A percentile compares a stretch with the other conserved stretches of the same genome.
These are phyloP conservation scores for Geranium incanum DNA, from an alignment of 441 rosid genomes.

Conservation along the genomic window DNA sequence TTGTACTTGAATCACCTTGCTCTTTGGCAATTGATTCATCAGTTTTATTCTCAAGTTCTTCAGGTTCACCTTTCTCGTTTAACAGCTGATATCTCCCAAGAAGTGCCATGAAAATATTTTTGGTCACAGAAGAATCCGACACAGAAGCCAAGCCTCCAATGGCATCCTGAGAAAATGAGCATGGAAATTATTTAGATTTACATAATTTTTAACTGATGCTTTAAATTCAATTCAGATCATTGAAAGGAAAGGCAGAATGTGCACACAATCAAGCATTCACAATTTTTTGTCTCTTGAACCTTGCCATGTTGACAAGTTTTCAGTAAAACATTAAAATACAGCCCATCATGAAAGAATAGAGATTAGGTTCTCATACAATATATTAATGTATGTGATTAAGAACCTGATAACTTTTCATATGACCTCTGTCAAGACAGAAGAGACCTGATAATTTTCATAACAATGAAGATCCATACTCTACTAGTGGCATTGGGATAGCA, in stretches of 20 bases:
- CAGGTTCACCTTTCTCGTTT: conserved; percentile 40
- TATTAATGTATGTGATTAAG: background rate
- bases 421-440: background rate
- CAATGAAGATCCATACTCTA: background rate
- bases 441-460: background rate
- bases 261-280: conserved; percentile 1
- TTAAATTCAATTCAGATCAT: background rate
- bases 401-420: background rate
- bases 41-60: conserved; percentile 25
- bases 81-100: conserved; percentile 50
- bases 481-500: background rate
- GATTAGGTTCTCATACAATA: background rate
- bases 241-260: background rate
- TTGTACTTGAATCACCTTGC: conserved; percentile 24
- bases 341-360: background rate
- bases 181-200: conserved; percentile 7
- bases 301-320: background rate
- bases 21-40: conserved; percentile 33
- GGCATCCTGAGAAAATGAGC: conserved; percentile 54
- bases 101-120: conserved; percentile 48
- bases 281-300: background rate
- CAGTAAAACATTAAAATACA: background rate
- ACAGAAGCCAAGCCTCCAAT: conserved; percentile 78
- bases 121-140: conserved; percentile 54
- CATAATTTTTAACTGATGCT: background rate